A percentile compares a stretch with the other conserved stretches of the same genome.
phyloP scores from a whole-genome alignment of 2,329 filamentous ascomycete genomes.

The Penicillium decumbens region DNA sequence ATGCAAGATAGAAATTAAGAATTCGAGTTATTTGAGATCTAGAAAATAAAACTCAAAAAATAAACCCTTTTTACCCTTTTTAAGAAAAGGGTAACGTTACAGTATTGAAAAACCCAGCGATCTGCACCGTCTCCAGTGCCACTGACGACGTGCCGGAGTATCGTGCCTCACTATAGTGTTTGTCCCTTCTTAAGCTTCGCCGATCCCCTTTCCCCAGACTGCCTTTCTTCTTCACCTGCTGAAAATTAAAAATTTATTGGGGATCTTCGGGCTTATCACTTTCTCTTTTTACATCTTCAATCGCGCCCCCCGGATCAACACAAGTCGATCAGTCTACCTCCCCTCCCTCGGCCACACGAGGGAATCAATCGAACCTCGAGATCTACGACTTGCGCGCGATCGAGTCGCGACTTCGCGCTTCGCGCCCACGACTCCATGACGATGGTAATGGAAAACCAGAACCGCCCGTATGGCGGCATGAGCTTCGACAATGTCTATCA shows the following conservation, averaged over 20 bases:
- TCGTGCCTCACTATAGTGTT: constrained; percentile 24
- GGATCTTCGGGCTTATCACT: constrained; percentile 20
- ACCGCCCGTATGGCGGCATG: constrained; percentile 73
- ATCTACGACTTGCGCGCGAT: constrained; percentile 10
- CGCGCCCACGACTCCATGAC: constrained; percentile 61
- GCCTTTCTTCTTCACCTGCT: constrained; percentile 18
- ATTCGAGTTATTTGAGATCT: neutral
- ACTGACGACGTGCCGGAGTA: constrained; percentile 21
- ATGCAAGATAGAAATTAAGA: constrained; percentile 9
- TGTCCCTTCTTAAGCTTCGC: constrained; percentile 44
- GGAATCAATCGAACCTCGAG: neutral
- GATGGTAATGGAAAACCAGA: constrained; percentile 89
- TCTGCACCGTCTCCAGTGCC: constrained; percentile 44
- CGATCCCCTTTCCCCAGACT: constrained; percentile 44
- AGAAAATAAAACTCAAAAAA: neutral
- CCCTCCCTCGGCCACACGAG: neutral
- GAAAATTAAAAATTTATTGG: constrained; percentile 11
- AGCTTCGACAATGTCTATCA: constrained; percentile 75
- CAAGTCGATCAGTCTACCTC: constrained; percentile 10
- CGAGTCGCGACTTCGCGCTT: constrained; percentile 7
- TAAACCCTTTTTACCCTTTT: neutral
- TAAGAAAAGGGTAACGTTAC: constrained; percentile 7
- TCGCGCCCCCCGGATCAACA: constrained; percentile 15
- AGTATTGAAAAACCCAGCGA: constrained; percentile 25
- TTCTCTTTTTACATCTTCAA: constrained; percentile 9